Base-by-base conservation (phyloP, 306 rosid species). In the Vachellia pachyceras region DNA sequence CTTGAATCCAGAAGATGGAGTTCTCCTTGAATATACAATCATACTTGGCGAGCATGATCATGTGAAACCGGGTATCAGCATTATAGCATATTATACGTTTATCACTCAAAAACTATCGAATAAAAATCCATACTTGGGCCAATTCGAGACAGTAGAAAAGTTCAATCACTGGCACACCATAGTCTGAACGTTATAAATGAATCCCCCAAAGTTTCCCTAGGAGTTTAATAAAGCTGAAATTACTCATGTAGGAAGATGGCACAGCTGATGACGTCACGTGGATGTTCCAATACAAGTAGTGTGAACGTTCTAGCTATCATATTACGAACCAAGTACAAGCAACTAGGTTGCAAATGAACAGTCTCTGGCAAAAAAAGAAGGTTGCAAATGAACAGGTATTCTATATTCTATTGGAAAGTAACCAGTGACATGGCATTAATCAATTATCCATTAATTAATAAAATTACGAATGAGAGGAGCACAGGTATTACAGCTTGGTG, bases 261-360 rank as follows among this genome's bases (percentile, higher is more conserved):
- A 65, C 29, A 3, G 29, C 6, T 20, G 69, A 73, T 33, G 52
- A 10, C 12, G 22, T 33, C 65, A 10, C 12, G 15, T 7, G 33
- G 36, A 45, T 72, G 52, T 65, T 55, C 58, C 54, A 45, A n/a
- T 29, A 44, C 15, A 65, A 52, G 29, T 22, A 66, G 75, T 74
- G 25, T 11, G 14, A 22, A 39, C 3, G 7, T 54, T 44, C 45
- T 17, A 41, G 35, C 39, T 55, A 5, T 23, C 65, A 76, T 23
- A 20, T 20, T 35, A 14, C 22, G 7, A 68, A 57, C 13, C 23
- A 65, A 65, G 42, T 55, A 23, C 52, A 68, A 55, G 40, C 13
- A 36, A 40, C 29, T 36, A 65, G 64, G 57, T 60, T n/a, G n/a
- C n/a, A n/a, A n/a, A n/a, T n/a, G n/a, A n/a, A n/a, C n/a, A n/a